These are phyloP conservation scores for Oemleria cerasiformis DNA, from an alignment of 306 rosid genomes.

Conservation along the genomic window DNA sequence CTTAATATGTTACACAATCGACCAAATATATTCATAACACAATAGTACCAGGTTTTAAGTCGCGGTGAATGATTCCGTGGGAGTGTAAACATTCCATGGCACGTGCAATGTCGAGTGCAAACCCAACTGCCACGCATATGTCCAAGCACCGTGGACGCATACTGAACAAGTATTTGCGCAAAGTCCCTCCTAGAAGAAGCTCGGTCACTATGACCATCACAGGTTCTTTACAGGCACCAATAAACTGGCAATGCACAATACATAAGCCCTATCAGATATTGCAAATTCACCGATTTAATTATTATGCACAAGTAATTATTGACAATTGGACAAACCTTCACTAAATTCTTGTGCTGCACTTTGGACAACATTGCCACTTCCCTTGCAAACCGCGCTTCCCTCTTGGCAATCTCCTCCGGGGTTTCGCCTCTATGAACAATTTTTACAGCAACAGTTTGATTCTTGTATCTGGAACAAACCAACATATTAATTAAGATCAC, in stretches of 20 bases:
- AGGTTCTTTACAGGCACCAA: conserved; percentile 97
- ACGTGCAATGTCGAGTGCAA: conserved; percentile 84
- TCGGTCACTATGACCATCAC: conserved; percentile 95
- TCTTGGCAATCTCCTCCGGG: conserved; percentile 47
- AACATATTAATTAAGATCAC: too few species aligned
- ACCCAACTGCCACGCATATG: conserved; percentile 59
- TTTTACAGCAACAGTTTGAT: conserved; percentile 53
- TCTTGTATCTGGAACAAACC: conserved; percentile 45
- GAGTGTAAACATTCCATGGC: conserved; percentile 91
- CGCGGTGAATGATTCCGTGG: conserved; percentile 94
- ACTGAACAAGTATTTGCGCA: conserved; percentile 74
- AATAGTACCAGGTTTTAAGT: conserved; percentile 80
- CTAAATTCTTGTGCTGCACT: conserved; percentile 92
- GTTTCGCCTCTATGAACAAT: conserved; percentile 44
- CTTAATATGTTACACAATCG: conserved; percentile 6
- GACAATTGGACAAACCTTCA: conserved; percentile 50
- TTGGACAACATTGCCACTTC: conserved; percentile 85
- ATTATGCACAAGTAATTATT: background rate
- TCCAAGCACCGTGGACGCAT: conserved; percentile 79
- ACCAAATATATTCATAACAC: background rate
- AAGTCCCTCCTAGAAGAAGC: conserved; percentile 81
- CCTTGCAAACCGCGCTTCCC: conserved; percentile 74
- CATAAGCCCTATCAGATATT: conserved; percentile 28
- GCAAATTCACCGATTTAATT: background rate
- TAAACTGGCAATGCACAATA: conserved; percentile 56